These are phyloP conservation scores for Boletus insuetus DNA, from an alignment of 768 basidiomycete species.

Conservation along the genomic window DNA sequence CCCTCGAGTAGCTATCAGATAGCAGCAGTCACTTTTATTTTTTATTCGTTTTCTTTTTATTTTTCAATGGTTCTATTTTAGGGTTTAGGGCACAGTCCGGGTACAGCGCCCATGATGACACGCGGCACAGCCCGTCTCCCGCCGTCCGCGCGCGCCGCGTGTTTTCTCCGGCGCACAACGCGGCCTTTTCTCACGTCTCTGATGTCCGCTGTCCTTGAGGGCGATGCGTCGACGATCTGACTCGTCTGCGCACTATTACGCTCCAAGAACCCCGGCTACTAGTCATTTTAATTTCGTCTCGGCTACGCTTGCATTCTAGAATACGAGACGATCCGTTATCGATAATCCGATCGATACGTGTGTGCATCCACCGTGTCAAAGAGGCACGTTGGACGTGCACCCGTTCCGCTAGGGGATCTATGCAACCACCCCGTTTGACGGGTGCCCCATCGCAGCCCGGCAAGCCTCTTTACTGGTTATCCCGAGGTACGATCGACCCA, in stretches of 20 bases:
- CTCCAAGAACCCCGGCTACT: background rate
- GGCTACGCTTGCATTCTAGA: conserved; percentile 9
- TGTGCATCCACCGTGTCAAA: too few species aligned
- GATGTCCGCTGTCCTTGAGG: too few species aligned
- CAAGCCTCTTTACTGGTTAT: background rate
- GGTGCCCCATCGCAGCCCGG: too few species aligned
- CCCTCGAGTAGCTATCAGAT: background rate
- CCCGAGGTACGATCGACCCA: background rate
- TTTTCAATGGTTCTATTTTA: conserved; percentile 9
- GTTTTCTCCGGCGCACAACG: conserved; percentile 14
- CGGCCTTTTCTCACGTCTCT: background rate
- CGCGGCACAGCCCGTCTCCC: conserved; percentile 16
- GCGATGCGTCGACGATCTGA: too few species aligned
- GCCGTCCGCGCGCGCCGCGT: conserved; percentile 18
- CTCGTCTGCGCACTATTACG: conserved; percentile 5
- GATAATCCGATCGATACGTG: conserved; percentile 15
- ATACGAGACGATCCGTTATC: conserved; percentile 10
- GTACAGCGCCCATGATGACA: background rate
- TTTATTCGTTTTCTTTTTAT: background rate
- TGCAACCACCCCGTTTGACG: too few species aligned
- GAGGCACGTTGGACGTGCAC: too few species aligned
- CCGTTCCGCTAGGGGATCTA: too few species aligned
- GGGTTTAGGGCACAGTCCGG: conserved; percentile 23
- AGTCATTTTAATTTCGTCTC: background rate
- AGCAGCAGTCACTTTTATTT: background rate